phyloP scores from a whole-genome alignment of 176 grass and related monocot genomes.

The Dendrocalamus sinicus region DNA sequence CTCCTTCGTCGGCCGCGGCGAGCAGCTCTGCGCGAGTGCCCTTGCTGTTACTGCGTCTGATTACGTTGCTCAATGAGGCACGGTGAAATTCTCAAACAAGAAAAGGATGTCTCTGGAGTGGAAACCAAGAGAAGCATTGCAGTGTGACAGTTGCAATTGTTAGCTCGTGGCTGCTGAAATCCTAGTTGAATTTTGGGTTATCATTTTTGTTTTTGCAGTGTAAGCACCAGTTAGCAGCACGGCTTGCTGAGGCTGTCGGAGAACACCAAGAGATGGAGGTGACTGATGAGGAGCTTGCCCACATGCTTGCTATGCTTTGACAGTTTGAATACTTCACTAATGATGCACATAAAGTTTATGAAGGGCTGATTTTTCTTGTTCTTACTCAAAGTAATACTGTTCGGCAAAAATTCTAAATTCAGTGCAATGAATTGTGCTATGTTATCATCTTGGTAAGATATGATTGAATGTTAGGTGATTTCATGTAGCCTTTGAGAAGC shows the following conservation, averaged over 20 bases:
- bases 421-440: background rate
- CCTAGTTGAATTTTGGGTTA: background rate
- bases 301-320: conserved; percentile 88
- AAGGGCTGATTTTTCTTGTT: background rate
- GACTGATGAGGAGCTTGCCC: conserved; percentile 70
- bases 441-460: background rate
- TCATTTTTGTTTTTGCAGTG: conserved; percentile 48
- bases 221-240: conserved; percentile 95
- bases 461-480: background rate
- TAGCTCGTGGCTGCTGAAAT: conserved; percentile 14
- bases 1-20: conserved; percentile 80
- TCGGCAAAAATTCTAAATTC: background rate
- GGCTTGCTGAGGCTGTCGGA: conserved; percentile 80
- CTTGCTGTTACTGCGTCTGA: background rate
- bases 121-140: background rate
- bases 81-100: background rate
- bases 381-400: background rate
- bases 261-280: conserved; percentile 67
- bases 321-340: conserved; percentile 24
- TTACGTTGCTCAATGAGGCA: background rate
- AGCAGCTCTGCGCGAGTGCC: conserved; percentile 74
- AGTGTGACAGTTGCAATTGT: background rate
- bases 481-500: background rate
- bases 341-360: conserved; percentile 27
- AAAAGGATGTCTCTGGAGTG: background rate